Evolutionary conservation across 441 rosid genomes (phyloP), one percentile per base, ranked within the genome.

Genomic region (Erysimum cheiri): DNA sequence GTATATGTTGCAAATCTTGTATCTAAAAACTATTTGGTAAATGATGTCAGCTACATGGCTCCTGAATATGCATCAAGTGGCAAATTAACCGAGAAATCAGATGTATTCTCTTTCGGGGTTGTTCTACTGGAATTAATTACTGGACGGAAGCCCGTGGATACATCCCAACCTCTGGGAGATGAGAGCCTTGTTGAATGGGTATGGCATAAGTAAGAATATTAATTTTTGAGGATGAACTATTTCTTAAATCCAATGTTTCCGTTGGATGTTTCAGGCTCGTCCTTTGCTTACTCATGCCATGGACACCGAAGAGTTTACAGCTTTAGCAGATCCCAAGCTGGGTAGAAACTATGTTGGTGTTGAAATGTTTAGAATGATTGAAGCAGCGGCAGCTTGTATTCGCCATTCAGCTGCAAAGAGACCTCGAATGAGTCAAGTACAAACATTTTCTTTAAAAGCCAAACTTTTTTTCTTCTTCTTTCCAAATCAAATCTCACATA

Each of bases 111-210:
- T 0, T 95, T 78, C 24, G 99, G 99, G 26, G 99, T 95, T 56
- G 92, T 95, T 79, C 88, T 95, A 75, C 79, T 95, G 77, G 99
- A 95, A 85, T 85, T 95, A 63, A 83, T 95, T 69, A 95, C 99
- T 39, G 99, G 99, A 76, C 85, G 96, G 59, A 92, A 87, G 77
- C 95, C 97, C 39, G 97, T 95, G 29, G 99, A 95, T 79, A 41
- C 84, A 61, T 88, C 96, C 22, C 98, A 81, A 73, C 95, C 99
- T 29, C 17, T 85, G 8, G 97, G 99, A 67, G 97, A 92, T 67
- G 99, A 92, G 80, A 85, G 99, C 80, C 88, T 95, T 71, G 99
- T 95, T 73, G 93, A 95, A 89, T 95, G 99, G 99, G 98, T 90
- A 87, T 63, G 53, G 40, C 19, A 8, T 35, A 12, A 4, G 33